A percentile compares a stretch with the other conserved stretches of the same genome.
Evolutionary conservation across 495 filamentous ascomycete species (phyloP).

Genomic region (Penicillium cataractarum): DNA sequence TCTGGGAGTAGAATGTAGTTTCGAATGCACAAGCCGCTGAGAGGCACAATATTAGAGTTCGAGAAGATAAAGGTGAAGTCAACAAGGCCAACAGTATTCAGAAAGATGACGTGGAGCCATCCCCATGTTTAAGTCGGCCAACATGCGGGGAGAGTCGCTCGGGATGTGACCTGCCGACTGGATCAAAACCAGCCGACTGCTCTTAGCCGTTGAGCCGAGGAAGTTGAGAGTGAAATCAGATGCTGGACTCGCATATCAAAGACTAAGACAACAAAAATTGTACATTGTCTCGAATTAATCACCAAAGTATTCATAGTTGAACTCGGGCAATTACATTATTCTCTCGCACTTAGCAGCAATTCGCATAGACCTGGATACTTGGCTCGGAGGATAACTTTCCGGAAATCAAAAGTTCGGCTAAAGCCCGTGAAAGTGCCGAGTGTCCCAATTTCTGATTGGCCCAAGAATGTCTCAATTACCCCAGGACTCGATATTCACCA

Average conservation of each 20-base stretch:
- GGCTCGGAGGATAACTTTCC: constrained; percentile 15
- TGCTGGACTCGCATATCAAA: background rate
- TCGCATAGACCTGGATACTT: background rate
- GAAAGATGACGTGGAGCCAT: constrained; percentile 2
- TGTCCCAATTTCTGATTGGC: background rate
- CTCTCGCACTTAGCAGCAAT: background rate
- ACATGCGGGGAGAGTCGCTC: constrained; percentile 3
- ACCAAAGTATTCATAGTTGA: background rate
- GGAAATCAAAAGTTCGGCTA: constrained; percentile 17
- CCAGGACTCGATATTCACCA: background rate
- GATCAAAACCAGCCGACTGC: background rate
- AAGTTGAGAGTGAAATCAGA: background rate
- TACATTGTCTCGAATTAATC: background rate
- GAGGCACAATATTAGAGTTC: too few relatives aligned
- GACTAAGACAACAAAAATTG: background rate
- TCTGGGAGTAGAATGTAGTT: background rate
- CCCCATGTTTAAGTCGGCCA: background rate
- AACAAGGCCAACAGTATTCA: background rate
- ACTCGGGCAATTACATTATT: background rate
- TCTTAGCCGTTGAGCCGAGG: background rate
- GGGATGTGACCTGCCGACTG: constrained; percentile 3
- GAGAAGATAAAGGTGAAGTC: too few relatives aligned
- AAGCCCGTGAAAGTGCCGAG: background rate
- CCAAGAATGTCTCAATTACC: background rate
- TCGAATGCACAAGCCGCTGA: background rate